phyloP scores from a whole-genome alignment of 768 basidiomycete species.

The Mycena metata region DNA sequence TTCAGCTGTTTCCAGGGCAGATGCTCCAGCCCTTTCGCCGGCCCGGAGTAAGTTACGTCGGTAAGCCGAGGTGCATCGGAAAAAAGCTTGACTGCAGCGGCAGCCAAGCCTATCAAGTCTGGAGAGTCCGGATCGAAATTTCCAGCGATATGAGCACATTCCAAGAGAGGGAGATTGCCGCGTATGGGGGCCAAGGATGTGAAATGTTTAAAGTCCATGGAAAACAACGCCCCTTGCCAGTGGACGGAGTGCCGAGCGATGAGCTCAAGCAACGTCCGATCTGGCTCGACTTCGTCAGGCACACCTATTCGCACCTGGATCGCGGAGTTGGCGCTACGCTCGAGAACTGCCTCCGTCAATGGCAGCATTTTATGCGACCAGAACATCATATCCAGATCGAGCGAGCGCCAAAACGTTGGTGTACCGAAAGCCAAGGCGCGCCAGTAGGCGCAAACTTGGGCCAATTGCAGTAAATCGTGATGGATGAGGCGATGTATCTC shows the following conservation, averaged over 20 bases:
- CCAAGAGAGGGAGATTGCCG: conserved; percentile 28
- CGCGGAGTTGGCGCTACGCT: conserved; percentile 24
- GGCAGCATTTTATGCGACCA: conserved; percentile 34
- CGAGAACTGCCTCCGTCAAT: conserved; percentile 5
- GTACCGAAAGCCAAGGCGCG: conserved; percentile 19
- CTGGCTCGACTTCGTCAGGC: conserved; percentile 7
- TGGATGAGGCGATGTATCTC: conserved; percentile 24
- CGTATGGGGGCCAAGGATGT: conserved; percentile 8
- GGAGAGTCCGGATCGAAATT: background rate
- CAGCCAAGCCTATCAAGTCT: background rate
- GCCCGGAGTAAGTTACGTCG: conserved; percentile 25
- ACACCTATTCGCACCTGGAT: conserved; percentile 22
- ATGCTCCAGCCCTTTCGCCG: conserved; percentile 11
- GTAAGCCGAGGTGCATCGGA: conserved; percentile 19
- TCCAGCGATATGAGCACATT: conserved; percentile 15
- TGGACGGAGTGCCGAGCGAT: conserved; percentile 22
- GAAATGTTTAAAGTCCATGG: conserved; percentile 21
- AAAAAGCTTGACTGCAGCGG: conserved; percentile 19
- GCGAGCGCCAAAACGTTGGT: conserved; percentile 24
- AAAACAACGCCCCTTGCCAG: conserved; percentile 24
- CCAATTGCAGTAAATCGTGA: conserved; percentile 15
- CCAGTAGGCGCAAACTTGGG: conserved; percentile 28
- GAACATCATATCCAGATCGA: conserved; percentile 28
- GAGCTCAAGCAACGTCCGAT: conserved; percentile 18
- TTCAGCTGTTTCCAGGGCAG: conserved; percentile 26